Conservation (phyloP, 2,329 filamentous ascomycete genomes). For the Fusarium nisikadoi region DNA sequence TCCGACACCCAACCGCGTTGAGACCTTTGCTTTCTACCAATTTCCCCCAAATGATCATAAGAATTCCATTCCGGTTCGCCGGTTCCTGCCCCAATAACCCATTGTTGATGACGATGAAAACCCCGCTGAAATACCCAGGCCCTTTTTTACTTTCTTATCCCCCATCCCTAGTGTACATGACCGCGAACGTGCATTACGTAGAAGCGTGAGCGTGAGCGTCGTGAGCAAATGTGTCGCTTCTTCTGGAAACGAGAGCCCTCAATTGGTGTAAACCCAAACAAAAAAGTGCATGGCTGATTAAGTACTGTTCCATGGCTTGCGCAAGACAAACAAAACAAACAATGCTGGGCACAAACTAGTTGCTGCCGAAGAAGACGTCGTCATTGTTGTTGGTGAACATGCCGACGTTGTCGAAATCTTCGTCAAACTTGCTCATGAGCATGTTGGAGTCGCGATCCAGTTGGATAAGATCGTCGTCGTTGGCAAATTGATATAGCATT, state of each 20-base stretch:
- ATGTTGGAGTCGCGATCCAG: conserved; percentile 60
- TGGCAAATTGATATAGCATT: conserved; percentile 55
- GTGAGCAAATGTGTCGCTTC: conserved; percentile 27
- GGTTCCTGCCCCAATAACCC: not conserved
- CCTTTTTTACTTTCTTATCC: conserved; percentile 6
- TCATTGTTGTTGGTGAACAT: conserved; percentile 63
- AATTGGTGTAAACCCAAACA: not conserved
- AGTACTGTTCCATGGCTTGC: conserved; percentile 24
- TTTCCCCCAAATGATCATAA: conserved; percentile 3
- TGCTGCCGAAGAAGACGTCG: conserved; percentile 62
- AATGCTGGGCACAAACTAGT: conserved; percentile 33
- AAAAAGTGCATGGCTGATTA: conserved; percentile 33
- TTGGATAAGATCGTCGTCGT: conserved; percentile 55
- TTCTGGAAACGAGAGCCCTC: conserved; percentile 13
- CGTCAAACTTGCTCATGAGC: conserved; percentile 65
- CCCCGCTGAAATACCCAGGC: not conserved
- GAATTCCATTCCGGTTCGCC: conserved; percentile 16
- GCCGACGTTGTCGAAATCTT: conserved; percentile 61
- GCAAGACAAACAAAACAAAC: conserved; percentile 6
- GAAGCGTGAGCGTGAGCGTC: conserved; percentile 40
- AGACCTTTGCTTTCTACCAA: conserved; percentile 39
- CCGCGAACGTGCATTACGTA: conserved; percentile 21
- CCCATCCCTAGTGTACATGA: conserved; percentile 24
- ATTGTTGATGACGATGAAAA: not conserved
- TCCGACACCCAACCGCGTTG: conserved; percentile 20